Percentiles rank a stretch among this genome's conserved stretches.
Evolutionary conservation across 257 asterid genomes (phyloP).

Genomic region (Penstemon eatonii): DNA sequence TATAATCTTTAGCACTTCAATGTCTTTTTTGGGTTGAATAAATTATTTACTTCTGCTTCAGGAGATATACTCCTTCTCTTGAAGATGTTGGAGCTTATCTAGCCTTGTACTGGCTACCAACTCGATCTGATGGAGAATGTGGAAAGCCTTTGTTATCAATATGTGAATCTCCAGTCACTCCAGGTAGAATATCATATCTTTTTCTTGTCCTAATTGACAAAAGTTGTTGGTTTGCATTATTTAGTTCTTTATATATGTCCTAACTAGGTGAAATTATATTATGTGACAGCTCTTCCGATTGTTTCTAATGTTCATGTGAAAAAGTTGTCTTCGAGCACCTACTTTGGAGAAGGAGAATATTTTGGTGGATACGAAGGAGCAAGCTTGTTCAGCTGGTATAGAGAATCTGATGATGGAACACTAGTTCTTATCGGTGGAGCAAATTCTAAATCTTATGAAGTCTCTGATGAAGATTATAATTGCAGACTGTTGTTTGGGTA

Average conservation of each 20-base stretch:
- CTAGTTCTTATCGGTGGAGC: slow-evolving; percentile 67
- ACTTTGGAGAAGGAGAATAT: slow-evolving; percentile 82
- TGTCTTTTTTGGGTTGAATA: not conserved
- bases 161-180: slow-evolving; percentile 72
- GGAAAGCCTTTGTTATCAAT: slow-evolving; percentile 72
- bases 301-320: slow-evolving; percentile 62
- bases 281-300: slow-evolving; percentile 73
- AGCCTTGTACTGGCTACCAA: slow-evolving; percentile 83
- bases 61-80: slow-evolving; percentile 70
- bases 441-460: slow-evolving; percentile 72
- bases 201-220: slow-evolving; percentile 15
- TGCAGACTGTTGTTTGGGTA: slow-evolving; percentile 86
- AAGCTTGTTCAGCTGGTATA: slow-evolving; percentile 89
- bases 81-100: slow-evolving; percentile 85
- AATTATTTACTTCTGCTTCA: slow-evolving; percentile 39
- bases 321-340: slow-evolving; percentile 62
- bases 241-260: not conserved
- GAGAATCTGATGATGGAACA: slow-evolving; percentile 68
- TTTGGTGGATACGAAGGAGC: slow-evolving; percentile 93
- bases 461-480: slow-evolving; percentile 82
- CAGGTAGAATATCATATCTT: slow-evolving; percentile 54
- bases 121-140: slow-evolving; percentile 67
- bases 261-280: slow-evolving; percentile 31
- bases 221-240: slow-evolving; percentile 10
- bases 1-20: not conserved